Evolutionary conservation across 2,329 filamentous ascomycete genomes (phyloP).

Genomic region (Trichocomaceae sp.): DNA sequence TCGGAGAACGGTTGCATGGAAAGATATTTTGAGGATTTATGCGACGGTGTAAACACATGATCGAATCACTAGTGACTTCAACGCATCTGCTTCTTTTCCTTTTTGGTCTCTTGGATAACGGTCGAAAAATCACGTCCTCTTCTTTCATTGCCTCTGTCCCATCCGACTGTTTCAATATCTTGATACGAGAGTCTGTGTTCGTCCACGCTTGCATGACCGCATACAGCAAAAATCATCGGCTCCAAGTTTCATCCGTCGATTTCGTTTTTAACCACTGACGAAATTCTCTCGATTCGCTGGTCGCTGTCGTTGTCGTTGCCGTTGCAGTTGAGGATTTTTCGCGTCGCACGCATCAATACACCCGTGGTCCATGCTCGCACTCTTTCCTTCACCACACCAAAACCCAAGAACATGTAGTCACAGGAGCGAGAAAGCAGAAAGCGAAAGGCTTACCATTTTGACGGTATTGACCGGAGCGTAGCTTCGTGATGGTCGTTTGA

Average conservation of each 20-base stretch:
- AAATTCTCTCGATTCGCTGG: background rate
- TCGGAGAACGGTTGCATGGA: background rate
- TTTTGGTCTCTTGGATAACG: background rate
- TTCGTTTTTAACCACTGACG: background rate
- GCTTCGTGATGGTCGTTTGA: constrained; percentile 36
- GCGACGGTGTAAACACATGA: background rate
- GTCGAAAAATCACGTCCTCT: background rate
- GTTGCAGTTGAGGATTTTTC: no score
- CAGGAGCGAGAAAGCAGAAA: constrained; percentile 3
- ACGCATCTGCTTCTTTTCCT: background rate
- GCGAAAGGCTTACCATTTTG: constrained; percentile 40
- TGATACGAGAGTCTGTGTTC: background rate
- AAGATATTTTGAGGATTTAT: background rate
- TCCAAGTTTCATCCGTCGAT: background rate
- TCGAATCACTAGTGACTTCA: background rate
- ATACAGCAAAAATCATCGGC: background rate
- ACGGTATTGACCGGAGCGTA: constrained; percentile 41
- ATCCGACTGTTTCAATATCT: background rate
- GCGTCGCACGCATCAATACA: background rate
- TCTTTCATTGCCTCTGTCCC: background rate
- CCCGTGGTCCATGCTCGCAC: background rate
- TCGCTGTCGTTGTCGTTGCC: background rate
- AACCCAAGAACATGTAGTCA: background rate
- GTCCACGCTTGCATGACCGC: background rate
- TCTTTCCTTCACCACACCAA: constrained; percentile 9